Conservation (phyloP, 371 early-diverging fungal species). For the Mortierella sp. region DNA sequence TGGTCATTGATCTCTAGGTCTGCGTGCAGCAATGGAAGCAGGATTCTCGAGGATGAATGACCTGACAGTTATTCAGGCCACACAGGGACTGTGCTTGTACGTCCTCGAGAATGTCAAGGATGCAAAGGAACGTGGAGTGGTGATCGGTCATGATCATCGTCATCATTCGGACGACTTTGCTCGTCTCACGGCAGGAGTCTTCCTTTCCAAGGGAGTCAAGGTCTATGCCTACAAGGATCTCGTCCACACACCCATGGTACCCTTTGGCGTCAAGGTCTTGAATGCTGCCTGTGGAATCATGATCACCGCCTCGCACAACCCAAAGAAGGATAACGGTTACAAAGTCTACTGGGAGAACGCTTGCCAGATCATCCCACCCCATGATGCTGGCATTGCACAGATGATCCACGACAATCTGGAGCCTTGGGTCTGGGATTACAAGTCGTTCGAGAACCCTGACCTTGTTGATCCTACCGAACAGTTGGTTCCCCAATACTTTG, state of each 20-base stretch:
- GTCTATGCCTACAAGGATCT: constrained; percentile 83
- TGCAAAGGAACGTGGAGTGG: constrained; percentile 78
- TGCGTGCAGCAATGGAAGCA: constrained; percentile 94
- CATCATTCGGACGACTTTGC: constrained; percentile 90
- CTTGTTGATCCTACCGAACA: constrained; percentile 64
- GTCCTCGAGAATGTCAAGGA: constrained; percentile 62
- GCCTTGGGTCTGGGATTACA: constrained; percentile 84
- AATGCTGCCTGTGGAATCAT: constrained; percentile 93
- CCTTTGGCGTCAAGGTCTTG: constrained; percentile 83
- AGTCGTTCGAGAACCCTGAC: constrained; percentile 62
- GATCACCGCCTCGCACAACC: constrained; percentile 99
- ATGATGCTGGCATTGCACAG: constrained; percentile 85
- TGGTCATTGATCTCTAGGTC: constrained; percentile 59
- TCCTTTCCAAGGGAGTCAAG: constrained; percentile 81
- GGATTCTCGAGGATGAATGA: constrained; percentile 97
- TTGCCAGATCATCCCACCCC: constrained; percentile 93
- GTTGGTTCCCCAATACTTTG: constrained; percentile 79
- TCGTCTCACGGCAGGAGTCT: constrained; percentile 85
- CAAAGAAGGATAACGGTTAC: constrained; percentile 98
- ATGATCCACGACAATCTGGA: constrained; percentile 75
- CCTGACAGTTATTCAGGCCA: constrained; percentile 91
- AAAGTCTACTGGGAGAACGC: constrained; percentile 97
- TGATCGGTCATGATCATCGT: constrained; percentile 97
- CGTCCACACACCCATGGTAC: constrained; percentile 93
- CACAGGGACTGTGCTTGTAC: constrained; percentile 78